These are phyloP conservation scores for Leptographium flavum DNA, from an alignment of 2,329 filamentous ascomycete genomes.

Conservation along the genomic window DNA sequence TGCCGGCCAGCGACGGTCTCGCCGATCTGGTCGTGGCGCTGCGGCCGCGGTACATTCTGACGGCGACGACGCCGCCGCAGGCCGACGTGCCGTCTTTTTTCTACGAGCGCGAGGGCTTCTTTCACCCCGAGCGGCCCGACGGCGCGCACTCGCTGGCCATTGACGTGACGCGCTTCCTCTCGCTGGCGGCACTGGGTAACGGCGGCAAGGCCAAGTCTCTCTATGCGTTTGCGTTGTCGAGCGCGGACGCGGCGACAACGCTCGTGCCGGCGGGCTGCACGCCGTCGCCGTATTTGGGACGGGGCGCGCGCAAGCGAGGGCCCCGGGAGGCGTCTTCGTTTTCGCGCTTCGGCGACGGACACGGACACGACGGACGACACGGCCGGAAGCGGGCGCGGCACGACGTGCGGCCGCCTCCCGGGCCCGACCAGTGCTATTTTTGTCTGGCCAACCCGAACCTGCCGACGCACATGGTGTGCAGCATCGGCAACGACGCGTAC, in stretches of 20 bases:
- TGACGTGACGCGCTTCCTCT: conserved; percentile 75
- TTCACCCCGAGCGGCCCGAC: conserved; percentile 38
- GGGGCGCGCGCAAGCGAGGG: conserved; percentile 39
- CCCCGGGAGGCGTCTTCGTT: conserved; percentile 30
- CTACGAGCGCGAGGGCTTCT: conserved; percentile 88
- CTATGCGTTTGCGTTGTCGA: conserved; percentile 64
- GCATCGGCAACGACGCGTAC: conserved; percentile 77
- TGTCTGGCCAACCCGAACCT: conserved; percentile 79
- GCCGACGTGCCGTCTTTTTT: conserved; percentile 32
- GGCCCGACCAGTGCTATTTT: conserved; percentile 81
- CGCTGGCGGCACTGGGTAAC: conserved; percentile 68
- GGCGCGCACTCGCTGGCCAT: conserved; percentile 31
- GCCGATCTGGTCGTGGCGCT: conserved; percentile 65
- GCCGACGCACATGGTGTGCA: conserved; percentile 76
- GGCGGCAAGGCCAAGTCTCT: conserved; percentile 63
- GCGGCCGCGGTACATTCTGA: conserved; percentile 82
- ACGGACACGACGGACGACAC: conserved; percentile 28
- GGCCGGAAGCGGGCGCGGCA: conserved; percentile 30
- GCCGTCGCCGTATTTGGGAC: conserved; percentile 51
- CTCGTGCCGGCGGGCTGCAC: conserved; percentile 59
- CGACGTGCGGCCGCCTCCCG: conserved; percentile 41
- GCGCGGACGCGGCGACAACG: conserved; percentile 42
- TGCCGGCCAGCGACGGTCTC: conserved; percentile 49
- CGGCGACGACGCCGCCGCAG: conserved; percentile 35
- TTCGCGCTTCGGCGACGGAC: conserved; percentile 36